Base-by-base conservation (phyloP, 257 asterid genomes). In the Solanum raphanifolium region DNA sequence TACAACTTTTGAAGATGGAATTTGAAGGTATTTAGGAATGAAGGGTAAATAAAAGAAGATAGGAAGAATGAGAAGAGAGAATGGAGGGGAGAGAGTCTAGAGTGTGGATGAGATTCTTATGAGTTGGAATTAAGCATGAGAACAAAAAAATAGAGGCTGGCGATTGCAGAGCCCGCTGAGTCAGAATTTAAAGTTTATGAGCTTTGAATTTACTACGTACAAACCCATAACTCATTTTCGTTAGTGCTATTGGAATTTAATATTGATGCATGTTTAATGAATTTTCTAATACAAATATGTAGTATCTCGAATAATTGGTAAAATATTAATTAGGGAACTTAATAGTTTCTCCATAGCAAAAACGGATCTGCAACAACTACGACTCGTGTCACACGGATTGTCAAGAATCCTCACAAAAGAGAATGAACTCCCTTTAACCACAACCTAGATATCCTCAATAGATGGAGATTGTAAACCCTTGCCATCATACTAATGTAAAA, bases 61-160 rank as follows among this genome's bases (percentile, higher is more conserved):
- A 25, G 58, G n/a, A 78, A 79, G 66, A 79, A 25, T 32, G 8
- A 18, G 60, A 39, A 46, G 84, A 88, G 89, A 48, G 41, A 25
- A 73, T 16, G 69, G 58, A 83, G 68, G 60, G 68, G 68, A 46
- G 89, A 72, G 81, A 39, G 43, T 9, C 5, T 12, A 31, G 83
- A 85, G n/a, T 41, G 84, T 41, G 25, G 36, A 78, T 25, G 85
- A 92, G 95, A 94, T 91, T 94, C 93, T 93, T 90, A 76, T 78
- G 90, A 90, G 88, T 91, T 93, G 96, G 94, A 93, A 73, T 87
- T 90, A 92, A 91, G 98, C 92, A 88, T 87, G 93, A 62, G 75
- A 92, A 95, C 98, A 95, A 96, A 93, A 93, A 89, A 88, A 13
- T 4, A 13, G 88, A 90, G 92, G 89, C 10, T 23, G 48, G 5